Base-by-base conservation (phyloP, 1,284 basidiomycete genomes). In the Puccinia horiana region DNA sequence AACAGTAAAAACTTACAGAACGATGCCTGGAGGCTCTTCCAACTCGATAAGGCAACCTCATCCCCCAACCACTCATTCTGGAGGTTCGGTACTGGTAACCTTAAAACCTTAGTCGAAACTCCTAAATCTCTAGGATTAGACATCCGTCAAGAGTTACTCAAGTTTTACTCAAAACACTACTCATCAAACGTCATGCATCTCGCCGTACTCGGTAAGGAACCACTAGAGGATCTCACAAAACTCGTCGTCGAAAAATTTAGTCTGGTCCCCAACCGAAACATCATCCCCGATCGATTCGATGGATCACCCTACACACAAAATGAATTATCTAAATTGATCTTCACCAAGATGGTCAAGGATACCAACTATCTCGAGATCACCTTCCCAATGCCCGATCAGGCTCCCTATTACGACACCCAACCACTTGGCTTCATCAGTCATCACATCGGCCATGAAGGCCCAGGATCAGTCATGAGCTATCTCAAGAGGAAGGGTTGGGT, bases 21-120 rank as follows among this genome's bases (percentile, higher is more conserved):
- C n/a, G 96, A 99, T 87, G 89, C 93, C 86, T 98, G 96, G 95
- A 91, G 97, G n/a, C 92, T 96, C 81, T 98, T 94, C 88, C 97
- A 99, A 88, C 89, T 98, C 37, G 95, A 95, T 88, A 99, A 99
- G 88, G 91, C 92, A 84, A 90, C 98, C 58, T 93, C 91, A 83
- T 92, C 91, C 84, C 89, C 86, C 44, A 84, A 90, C 0, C 92
- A 92, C 0, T 90, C 91, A 0, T 99, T 94, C 91, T 91, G 90
- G 84, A 97, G 98, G 87, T 99, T 99, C 86, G 94, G 88, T n/a
- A 96, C 93, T 6, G 97, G 97, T 2, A 94, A 95, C 88, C 91
- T 92, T 83, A 91, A 93, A 78, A 95, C 93, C 81, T 88, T 99
- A 80, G 93, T 92, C 85, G 90, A 91, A 23, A 85, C 87, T 32